phyloP scores from a whole-genome alignment of 768 basidiomycete genomes.

The Lactarius vividus region DNA sequence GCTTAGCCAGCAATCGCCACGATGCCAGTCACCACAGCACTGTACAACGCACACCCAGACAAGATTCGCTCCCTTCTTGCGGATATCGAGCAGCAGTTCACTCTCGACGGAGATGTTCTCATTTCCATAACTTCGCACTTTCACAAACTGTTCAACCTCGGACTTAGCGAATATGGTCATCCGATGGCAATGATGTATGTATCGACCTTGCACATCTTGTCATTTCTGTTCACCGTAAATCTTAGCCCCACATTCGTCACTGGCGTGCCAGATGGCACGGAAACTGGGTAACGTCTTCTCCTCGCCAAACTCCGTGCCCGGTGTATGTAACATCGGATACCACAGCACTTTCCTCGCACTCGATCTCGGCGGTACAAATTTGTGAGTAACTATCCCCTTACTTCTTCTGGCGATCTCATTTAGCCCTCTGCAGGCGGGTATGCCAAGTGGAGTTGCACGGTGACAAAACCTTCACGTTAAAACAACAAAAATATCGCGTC shows the following conservation, averaged over 20 bases:
- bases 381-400: conserved; percentile 51
- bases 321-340: background rate
- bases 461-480: conserved; percentile 81
- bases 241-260: conserved; percentile 89
- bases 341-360: conserved; percentile 90
- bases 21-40: conserved; percentile 25
- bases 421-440: conserved; percentile 63
- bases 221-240: conserved; percentile 4
- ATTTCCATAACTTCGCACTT: conserved; percentile 73
- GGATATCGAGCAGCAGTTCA: conserved; percentile 70
- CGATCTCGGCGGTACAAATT: conserved; percentile 96
- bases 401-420: conserved; percentile 18
- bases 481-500: conserved; percentile 96
- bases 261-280: conserved; percentile 91
- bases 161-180: conserved; percentile 68
- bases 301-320: background rate
- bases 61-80: conserved; percentile 42
- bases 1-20: background rate
- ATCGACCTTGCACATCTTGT: background rate
- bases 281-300: conserved; percentile 68
- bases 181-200: conserved; percentile 91
- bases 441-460: conserved; percentile 93
- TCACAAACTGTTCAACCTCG: conserved; percentile 72
- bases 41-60: conserved; percentile 17
- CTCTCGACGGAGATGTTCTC: conserved; percentile 58